Evolutionary conservation across 805 yeast genomes (phyloP).

Genomic region (Alloascoidea hylecoeti): DNA sequence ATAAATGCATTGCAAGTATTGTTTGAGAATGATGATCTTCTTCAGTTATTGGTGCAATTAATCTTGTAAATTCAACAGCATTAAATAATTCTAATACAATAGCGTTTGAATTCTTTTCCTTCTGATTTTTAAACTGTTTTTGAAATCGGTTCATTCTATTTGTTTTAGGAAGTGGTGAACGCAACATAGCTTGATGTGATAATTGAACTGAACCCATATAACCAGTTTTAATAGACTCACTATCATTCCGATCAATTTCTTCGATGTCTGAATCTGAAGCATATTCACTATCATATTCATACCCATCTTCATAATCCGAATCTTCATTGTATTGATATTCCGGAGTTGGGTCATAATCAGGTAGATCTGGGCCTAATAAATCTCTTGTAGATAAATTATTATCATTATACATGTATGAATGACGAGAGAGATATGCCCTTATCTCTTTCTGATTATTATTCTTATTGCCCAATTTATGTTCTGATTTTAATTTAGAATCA

Average conservation of each 20-base stretch:
- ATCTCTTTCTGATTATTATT: not conserved
- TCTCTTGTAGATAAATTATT: too few species aligned
- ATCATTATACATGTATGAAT: too few species aligned
- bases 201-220: too few species aligned
- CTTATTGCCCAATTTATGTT: too few species aligned
- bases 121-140: too few species aligned
- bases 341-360: not conserved
- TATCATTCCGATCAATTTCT: too few species aligned
- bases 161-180: too few species aligned
- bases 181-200: too few species aligned
- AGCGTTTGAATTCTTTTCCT: not conserved
- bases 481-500: not conserved
- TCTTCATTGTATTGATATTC: slow-evolving; percentile 3
- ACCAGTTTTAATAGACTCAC: too few species aligned
- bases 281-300: slow-evolving; percentile 11
- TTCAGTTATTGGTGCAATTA: slow-evolving; percentile 11
- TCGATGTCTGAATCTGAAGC: slow-evolving; percentile 18
- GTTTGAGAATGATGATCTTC: slow-evolving; percentile 13
- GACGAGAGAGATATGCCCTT: too few species aligned
- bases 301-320: not conserved
- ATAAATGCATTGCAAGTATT: slow-evolving; percentile 15
- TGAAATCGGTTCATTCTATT: too few species aligned
- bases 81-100: slow-evolving; percentile 7
- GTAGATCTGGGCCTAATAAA: not conserved
- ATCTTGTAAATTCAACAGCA: slow-evolving; percentile 10